Evolutionary conservation across 1,139 yeast genomes (phyloP).

Genomic region (Wickerhamiella infanticola): DNA sequence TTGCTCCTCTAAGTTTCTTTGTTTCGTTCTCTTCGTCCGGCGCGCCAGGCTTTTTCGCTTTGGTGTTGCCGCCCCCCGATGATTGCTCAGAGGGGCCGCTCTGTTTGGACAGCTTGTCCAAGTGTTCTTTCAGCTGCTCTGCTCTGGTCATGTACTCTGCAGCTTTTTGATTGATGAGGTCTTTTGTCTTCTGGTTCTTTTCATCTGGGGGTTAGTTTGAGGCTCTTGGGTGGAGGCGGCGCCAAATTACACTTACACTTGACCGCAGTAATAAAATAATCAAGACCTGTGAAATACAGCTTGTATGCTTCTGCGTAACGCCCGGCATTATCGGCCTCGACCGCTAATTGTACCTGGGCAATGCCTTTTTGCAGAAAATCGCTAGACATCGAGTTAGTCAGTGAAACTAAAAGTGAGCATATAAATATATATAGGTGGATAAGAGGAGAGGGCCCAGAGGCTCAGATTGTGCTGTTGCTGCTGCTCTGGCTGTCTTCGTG

Average conservation of each 20-base stretch:
- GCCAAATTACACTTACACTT: conserved; percentile 30
- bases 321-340: conserved; percentile 85
- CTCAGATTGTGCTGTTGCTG: too few species aligned
- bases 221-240: conserved; percentile 12
- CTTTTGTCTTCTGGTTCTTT: conserved; percentile 79
- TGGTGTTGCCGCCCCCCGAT: conserved; percentile 41
- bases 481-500: background rate
- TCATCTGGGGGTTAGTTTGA: conserved; percentile 31
- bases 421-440: too few species aligned
- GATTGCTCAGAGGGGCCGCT: conserved; percentile 31
- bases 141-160: conserved; percentile 88
- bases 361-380: conserved; percentile 90
- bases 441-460: too few species aligned
- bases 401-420: background rate
- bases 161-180: conserved; percentile 72
- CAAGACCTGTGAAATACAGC: conserved; percentile 82
- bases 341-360: conserved; percentile 84
- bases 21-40: conserved; percentile 73
- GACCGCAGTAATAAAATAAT: conserved; percentile 87
- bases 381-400: conserved; percentile 27
- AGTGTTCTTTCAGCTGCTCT: conserved; percentile 81
- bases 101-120: conserved; percentile 44
- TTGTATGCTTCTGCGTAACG: conserved; percentile 90
- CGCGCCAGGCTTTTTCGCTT: conserved; percentile 33
- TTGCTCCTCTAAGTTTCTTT: conserved; percentile 77